These are phyloP conservation scores for Talaromyces sp. DNA, from an alignment of 2,329 filamentous ascomycete genomes.

Conservation along the genomic window DNA sequence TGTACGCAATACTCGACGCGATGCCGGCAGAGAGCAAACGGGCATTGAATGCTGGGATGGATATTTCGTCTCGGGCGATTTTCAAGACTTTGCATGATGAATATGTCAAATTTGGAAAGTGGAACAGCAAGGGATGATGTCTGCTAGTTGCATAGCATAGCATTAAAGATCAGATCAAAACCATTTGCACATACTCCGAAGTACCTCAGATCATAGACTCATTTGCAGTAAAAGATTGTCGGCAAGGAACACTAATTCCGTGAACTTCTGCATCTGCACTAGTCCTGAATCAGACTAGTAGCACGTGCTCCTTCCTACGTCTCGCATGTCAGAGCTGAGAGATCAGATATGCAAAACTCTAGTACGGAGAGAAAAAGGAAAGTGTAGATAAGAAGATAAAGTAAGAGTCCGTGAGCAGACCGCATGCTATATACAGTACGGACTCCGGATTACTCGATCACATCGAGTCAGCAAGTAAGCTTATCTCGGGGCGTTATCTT, in stretches of 20 bases:
- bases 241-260: background rate
- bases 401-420: background rate
- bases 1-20: slow-evolving; percentile 54
- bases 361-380: background rate
- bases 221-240: background rate
- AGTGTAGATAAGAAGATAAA: background rate
- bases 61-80: slow-evolving; percentile 50
- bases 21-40: slow-evolving; percentile 51
- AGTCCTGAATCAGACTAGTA: background rate
- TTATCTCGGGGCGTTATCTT: slow-evolving; percentile 9
- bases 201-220: background rate
- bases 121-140: slow-evolving; percentile 35
- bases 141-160: background rate
- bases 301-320: background rate
- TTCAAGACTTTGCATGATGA: slow-evolving; percentile 55
- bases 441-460: slow-evolving; percentile 16
- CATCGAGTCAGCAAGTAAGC: slow-evolving; percentile 18
- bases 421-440: background rate
- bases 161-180: background rate
- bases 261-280: background rate
- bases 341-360: background rate
- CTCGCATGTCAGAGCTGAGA: too few relatives aligned
- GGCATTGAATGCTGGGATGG: slow-evolving; percentile 51
- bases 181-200: background rate
- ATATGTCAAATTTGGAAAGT: slow-evolving; percentile 47